Evolutionary conservation across 306 rosid species (phyloP).

Genomic region (Vigna reflexopilosa): DNA sequence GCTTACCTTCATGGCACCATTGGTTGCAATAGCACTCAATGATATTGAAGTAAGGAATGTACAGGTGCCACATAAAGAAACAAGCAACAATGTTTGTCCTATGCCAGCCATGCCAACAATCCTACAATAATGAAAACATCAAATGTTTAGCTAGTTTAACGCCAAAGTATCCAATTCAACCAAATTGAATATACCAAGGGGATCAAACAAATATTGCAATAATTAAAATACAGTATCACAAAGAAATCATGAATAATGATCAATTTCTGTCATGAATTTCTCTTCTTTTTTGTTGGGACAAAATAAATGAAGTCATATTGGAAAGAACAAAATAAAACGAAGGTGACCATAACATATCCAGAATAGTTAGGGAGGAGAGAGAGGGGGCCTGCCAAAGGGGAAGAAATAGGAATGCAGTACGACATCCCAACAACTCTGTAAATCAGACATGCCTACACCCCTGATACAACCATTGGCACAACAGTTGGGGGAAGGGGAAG

Average conservation of each 20-base stretch:
- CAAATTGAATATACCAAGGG: conserved; percentile 28
- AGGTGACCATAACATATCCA: background rate
- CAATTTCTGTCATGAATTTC: background rate
- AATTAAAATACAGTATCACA: conserved; percentile 11
- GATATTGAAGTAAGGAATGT: conserved; percentile 96
- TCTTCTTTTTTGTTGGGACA: background rate
- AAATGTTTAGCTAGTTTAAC: conserved; percentile 36
- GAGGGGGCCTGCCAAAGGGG: too few species aligned
- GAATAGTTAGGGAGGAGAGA: too few species aligned
- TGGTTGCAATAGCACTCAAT: conserved; percentile 97
- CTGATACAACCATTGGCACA: too few species aligned
- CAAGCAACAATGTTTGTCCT: conserved; percentile 76
- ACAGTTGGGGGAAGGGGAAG: background rate
- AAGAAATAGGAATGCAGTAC: too few species aligned
- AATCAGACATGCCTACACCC: too few species aligned
- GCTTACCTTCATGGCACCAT: conserved; percentile 99
- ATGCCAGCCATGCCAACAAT: conserved; percentile 99
- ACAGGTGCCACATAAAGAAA: conserved; percentile 85
- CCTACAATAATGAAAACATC: conserved; percentile 62
- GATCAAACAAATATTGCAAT: conserved; percentile 1
- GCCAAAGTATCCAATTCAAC: conserved; percentile 39
- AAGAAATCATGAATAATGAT: background rate
- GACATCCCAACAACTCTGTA: too few species aligned
- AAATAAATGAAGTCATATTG: background rate
- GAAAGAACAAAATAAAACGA: background rate